phyloP scores from a whole-genome alignment of 441 rosid species.

The Gossypium davidsonii region DNA sequence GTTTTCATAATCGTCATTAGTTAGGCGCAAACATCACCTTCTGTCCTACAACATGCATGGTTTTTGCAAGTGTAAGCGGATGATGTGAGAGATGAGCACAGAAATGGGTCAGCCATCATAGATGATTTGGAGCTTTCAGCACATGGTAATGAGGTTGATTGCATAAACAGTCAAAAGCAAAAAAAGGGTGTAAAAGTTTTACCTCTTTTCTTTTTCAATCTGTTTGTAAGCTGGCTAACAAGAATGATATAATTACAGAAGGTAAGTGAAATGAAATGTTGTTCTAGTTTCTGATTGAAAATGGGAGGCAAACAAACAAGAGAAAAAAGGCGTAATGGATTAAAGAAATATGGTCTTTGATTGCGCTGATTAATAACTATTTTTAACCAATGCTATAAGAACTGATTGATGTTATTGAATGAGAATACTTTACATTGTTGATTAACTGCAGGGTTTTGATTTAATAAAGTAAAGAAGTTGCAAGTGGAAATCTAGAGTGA shows the following conservation, averaged over 20 bases:
- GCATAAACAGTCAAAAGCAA: neutral
- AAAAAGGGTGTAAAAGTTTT: neutral
- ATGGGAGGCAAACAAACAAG: neutral
- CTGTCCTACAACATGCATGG: neutral
- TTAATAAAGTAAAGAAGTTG: neutral
- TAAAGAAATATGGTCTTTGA: too few relatives aligned
- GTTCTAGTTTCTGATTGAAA: neutral
- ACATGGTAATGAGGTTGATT: constrained; percentile 8
- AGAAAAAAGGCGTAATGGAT: too few relatives aligned
- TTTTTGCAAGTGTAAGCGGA: neutral
- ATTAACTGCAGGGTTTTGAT: neutral
- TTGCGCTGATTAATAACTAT: too few relatives aligned
- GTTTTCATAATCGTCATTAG: constrained; percentile 6
- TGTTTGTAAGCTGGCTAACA: neutral
- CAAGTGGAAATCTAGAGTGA: neutral
- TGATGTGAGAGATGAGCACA: neutral
- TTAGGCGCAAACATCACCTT: neutral
- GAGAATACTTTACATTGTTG: too few relatives aligned
- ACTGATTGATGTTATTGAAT: too few relatives aligned
- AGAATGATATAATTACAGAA: neutral
- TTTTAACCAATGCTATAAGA: too few relatives aligned
- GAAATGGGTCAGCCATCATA: neutral
- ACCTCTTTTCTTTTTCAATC: neutral
- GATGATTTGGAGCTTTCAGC: constrained; percentile 20
- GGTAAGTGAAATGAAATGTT: neutral